Conservation (phyloP, 1,284 basidiomycete species). For the Wallemia hederae region DNA sequence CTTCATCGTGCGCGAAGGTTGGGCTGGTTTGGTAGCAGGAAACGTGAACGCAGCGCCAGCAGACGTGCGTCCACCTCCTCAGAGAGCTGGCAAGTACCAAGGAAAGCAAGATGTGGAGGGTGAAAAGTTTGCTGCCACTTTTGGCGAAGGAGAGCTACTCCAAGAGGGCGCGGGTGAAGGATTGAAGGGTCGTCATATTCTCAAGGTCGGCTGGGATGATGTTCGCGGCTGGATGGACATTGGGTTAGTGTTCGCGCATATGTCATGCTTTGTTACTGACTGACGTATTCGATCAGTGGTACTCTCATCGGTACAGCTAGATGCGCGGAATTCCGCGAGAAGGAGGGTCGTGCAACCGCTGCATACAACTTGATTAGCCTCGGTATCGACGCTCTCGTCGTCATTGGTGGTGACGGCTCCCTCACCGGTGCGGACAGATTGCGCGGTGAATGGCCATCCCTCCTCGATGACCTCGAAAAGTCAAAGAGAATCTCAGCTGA, state of each 20-base stretch:
- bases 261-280: background rate
- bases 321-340: slow-evolving; percentile 56
- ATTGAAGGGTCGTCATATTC: slow-evolving; percentile 73
- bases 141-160: slow-evolving; percentile 67
- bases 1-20: slow-evolving; percentile 84
- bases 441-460: slow-evolving; percentile 67
- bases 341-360: slow-evolving; percentile 57
- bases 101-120: background rate
- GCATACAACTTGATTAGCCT: slow-evolving; percentile 76
- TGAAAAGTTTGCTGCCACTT: slow-evolving; percentile 18
- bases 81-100: background rate
- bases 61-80: slow-evolving; percentile 1
- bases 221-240: slow-evolving; percentile 72
- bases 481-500: slow-evolving; percentile 41
- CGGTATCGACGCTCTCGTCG: slow-evolving; percentile 84
- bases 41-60: slow-evolving; percentile 17
- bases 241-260: slow-evolving; percentile 22
- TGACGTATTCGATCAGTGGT: slow-evolving; percentile 39
- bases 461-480: slow-evolving; percentile 36
- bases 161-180: slow-evolving; percentile 68
- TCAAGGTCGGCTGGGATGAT: slow-evolving; percentile 93
- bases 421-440: slow-evolving; percentile 87
- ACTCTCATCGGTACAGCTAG: slow-evolving; percentile 89
- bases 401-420: slow-evolving; percentile 89
- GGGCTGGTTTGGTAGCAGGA: slow-evolving; percentile 55